A percentile compares a stretch with the other conserved stretches of the same genome.
phyloP scores from a whole-genome alignment of 2,329 filamentous ascomycete genomes.

The Calonectria naviculata region DNA sequence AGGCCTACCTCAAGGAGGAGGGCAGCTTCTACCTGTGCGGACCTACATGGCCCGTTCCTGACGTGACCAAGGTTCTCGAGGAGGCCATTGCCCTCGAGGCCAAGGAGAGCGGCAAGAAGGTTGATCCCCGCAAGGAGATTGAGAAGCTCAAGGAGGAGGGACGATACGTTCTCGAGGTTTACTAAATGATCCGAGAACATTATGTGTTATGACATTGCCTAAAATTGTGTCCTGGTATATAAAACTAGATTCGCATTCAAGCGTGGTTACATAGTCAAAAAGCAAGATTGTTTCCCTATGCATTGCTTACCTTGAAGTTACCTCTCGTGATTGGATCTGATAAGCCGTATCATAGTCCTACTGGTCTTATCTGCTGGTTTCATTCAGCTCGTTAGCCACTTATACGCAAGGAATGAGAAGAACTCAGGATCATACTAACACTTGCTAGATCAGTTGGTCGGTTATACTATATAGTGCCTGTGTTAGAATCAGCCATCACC shows the following conservation, averaged over 20 bases:
- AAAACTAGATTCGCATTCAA: conserved; percentile 37
- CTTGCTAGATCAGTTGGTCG: no score
- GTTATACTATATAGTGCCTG: no score
- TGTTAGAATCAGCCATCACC: no score
- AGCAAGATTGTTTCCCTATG: neutral
- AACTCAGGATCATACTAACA: no score
- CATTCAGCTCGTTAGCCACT: no score
- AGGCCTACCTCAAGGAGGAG: conserved; percentile 88
- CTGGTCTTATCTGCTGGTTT: no score
- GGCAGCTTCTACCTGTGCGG: conserved; percentile 98
- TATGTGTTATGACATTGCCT: conserved; percentile 23
- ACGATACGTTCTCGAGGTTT: conserved; percentile 96
- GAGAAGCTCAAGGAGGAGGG: conserved; percentile 96
- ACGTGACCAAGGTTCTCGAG: conserved; percentile 93
- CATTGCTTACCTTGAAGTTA: neutral
- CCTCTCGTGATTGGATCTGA: neutral
- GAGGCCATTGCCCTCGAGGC: conserved; percentile 88
- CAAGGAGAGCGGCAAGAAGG: conserved; percentile 78
- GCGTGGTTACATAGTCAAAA: conserved; percentile 31
- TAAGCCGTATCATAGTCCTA: neutral
- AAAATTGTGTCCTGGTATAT: conserved; percentile 35
- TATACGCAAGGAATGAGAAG: no score
- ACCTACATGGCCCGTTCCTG: conserved; percentile 97
- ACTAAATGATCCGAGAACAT: conserved; percentile 63
- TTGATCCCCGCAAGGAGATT: conserved; percentile 90